Base-by-base conservation (phyloP, 1,284 basidiomycete genomes). In the Pholiota adiposa region DNA sequence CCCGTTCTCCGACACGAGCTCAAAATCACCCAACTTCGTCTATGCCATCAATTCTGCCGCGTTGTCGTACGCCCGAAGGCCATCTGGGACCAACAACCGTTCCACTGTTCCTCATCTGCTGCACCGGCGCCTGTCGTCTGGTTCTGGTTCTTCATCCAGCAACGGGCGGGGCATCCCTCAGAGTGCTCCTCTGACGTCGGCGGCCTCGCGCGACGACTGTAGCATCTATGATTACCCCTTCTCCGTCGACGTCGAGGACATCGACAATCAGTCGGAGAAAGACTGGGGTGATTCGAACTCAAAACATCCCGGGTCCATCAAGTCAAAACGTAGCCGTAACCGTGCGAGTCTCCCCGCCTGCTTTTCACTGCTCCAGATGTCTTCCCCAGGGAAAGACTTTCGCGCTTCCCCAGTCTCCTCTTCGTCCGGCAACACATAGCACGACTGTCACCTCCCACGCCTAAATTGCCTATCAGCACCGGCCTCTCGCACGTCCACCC, bases 341-440 rank as follows among this genome's bases (percentile, higher is more conserved):
- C 87, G 90, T 70, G 85, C 86, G 52, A 89, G 87, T 69, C 82
- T 92, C 44, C 90, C 90, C 16, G 85, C 88, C 8, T 90, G 87
- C 74, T 92, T 92, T 72, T 90, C 89, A 51, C 79, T 90, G 60
- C 79, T 92, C 41, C 82, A 85, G 69, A 76, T 85, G 61, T 75
- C 74, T 60, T 79, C 79, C 52, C 72, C 82, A 6, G 56, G 67
- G 31, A 69, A 73, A 43, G 67, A 70, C 11, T 74, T 72, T 58
- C 62, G 64, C 31, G 72, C 74, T 23, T 81, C 83, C 8, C 79
- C 78, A 31, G 68, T 77, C 19, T 78, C 80, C 12, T 74, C 79
- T 36, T 81, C 83, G 40, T 83, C 84, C 43, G 79, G 75, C 31
- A 76, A 80, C 62, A 82, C 31, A 74, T 80, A 61, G 71, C 79